Percentiles rank a stretch among this genome's conserved stretches.
Evolutionary conservation across 1,284 basidiomycete genomes (phyloP).

Genomic region (Peniophora sp.): DNA sequence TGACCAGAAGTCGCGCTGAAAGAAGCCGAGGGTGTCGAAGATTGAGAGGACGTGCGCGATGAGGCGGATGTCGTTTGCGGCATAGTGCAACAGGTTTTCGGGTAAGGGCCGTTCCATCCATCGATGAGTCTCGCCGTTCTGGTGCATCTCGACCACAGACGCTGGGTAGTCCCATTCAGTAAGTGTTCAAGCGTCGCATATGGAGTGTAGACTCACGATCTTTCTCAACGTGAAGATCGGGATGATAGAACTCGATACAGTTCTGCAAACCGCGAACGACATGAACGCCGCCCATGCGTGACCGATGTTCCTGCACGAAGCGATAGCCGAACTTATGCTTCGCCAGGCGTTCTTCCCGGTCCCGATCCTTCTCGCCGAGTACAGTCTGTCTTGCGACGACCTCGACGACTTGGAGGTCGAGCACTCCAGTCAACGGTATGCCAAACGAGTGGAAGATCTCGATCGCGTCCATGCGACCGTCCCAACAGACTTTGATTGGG

Average conservation of each 20-base stretch:
- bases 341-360: not conserved
- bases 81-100: not conserved
- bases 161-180: not conserved
- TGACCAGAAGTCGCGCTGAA: not conserved
- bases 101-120: not conserved
- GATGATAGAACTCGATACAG: not conserved
- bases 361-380: constrained; percentile 23
- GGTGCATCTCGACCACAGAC: not conserved
- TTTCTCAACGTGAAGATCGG: not conserved
- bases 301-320: not conserved
- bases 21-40: not conserved
- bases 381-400: constrained; percentile 22
- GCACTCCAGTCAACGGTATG: constrained; percentile 23
- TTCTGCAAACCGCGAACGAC: not conserved
- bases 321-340: not conserved
- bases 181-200: not conserved
- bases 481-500: constrained; percentile 35
- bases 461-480: constrained; percentile 34
- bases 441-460: constrained; percentile 26
- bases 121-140: not conserved
- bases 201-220: not conserved
- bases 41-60: not conserved
- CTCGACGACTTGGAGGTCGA: constrained; percentile 36
- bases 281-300: not conserved
- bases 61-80: not conserved